A percentile compares a stretch with the other conserved stretches of the same genome.
Conservation (phyloP, 768 basidiomycete genomes). For the Amyloporia xantha region DNA sequence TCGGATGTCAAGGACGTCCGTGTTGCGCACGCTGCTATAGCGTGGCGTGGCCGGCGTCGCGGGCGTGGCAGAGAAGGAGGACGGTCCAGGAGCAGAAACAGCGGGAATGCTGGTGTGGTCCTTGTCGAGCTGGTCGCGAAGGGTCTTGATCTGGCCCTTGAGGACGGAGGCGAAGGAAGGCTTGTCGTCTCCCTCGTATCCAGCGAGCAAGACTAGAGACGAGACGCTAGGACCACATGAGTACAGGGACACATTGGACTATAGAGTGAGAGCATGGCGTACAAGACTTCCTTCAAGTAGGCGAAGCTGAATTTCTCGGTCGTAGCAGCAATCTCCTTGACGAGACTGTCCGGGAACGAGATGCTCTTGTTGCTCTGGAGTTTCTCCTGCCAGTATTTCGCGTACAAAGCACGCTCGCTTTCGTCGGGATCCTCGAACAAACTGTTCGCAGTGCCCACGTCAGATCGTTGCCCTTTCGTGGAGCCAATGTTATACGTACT, state of each 20-base stretch:
- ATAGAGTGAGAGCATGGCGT: conserved; percentile 24
- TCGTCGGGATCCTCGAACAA: conserved; percentile 65
- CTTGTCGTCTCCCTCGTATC: conserved; percentile 38
- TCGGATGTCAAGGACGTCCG: conserved; percentile 7
- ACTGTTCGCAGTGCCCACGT: conserved; percentile 28
- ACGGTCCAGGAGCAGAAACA: background rate
- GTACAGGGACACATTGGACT: background rate
- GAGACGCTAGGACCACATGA: conserved; percentile 46
- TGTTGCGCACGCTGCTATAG: background rate
- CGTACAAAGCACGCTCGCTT: conserved; percentile 61
- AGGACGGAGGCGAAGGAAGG: conserved; percentile 45
- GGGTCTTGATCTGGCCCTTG: conserved; percentile 50
- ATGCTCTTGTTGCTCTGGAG: conserved; percentile 55
- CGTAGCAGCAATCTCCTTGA: conserved; percentile 47
- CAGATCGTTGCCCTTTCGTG: background rate
- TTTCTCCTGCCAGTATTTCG: conserved; percentile 77
- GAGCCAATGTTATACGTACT: conserved; percentile 38
- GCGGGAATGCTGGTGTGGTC: conserved; percentile 10
- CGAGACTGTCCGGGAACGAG: conserved; percentile 59
- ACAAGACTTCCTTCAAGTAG: conserved; percentile 89
- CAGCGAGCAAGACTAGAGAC: conserved; percentile 58
- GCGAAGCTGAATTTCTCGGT: conserved; percentile 79
- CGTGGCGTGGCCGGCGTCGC: background rate
- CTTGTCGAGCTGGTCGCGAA: conserved; percentile 63
- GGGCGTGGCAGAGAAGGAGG: background rate